These are phyloP conservation scores for Colletotrichum australisinense DNA, from an alignment of 2,329 filamentous ascomycete genomes.

Conservation along the genomic window DNA sequence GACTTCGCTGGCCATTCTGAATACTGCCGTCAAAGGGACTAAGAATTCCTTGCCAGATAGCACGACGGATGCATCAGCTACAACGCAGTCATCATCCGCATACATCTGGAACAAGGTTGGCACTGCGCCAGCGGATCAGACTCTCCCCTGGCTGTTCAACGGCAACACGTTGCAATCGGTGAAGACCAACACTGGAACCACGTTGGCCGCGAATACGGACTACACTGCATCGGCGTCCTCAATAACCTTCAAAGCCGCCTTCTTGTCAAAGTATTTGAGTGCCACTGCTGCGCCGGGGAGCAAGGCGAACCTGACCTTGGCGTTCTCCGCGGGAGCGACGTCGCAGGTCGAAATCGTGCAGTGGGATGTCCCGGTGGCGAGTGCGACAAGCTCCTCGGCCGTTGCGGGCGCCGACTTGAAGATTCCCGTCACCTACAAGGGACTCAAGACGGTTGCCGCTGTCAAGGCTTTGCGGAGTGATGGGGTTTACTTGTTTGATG, in stretches of 20 bases:
- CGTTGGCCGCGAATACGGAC: conserved; percentile 52
- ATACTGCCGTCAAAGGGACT: conserved; percentile 54
- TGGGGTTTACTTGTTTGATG: conserved; percentile 63
- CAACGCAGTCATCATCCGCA: conserved; percentile 61
- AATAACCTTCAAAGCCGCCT: conserved; percentile 59
- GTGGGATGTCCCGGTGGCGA: conserved; percentile 59
- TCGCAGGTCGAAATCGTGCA: conserved; percentile 61
- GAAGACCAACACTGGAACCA: conserved; percentile 38
- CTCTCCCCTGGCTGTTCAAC: conserved; percentile 63
- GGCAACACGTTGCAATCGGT: conserved; percentile 61
- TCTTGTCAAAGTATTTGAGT: conserved; percentile 57
- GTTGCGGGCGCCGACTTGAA: conserved; percentile 48
- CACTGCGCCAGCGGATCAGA: conserved; percentile 52
- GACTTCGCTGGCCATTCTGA: conserved; percentile 58
- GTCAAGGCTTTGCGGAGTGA: conserved; percentile 61
- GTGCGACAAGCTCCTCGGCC: conserved; percentile 33
- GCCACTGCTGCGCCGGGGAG: conserved; percentile 54
- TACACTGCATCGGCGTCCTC: conserved; percentile 58
- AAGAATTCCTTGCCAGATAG: conserved; percentile 62
- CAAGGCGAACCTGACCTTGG: conserved; percentile 61
- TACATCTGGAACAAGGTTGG: conserved; percentile 66
- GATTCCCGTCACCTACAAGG: conserved; percentile 65
- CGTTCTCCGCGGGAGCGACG: conserved; percentile 62
- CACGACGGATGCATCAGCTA: conserved; percentile 58
- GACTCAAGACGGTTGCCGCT: conserved; percentile 60